Evolutionary conservation across 2,329 filamentous ascomycete species (phyloP).

Genomic region (Neonectria punicea): DNA sequence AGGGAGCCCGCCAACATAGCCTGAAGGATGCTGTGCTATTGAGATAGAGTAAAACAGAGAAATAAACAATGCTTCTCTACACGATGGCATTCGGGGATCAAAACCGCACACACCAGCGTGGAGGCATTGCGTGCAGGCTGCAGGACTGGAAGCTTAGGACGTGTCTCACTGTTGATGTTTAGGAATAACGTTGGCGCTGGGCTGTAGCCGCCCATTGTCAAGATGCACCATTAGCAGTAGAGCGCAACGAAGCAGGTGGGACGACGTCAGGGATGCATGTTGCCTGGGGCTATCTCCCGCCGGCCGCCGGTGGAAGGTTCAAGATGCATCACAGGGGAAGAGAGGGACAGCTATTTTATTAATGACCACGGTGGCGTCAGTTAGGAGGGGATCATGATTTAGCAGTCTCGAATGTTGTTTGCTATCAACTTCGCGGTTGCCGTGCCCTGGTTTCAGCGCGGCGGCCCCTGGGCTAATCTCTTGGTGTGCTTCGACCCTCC

Average conservation of each 20-base stretch:
- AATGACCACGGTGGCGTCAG: not conserved
- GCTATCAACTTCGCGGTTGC: not conserved
- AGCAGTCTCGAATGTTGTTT: not conserved
- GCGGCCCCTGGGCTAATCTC: not conserved
- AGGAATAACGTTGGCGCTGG: not conserved
- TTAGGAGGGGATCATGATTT: not conserved
- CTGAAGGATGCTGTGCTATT: constrained; percentile 6
- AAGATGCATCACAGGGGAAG: not conserved
- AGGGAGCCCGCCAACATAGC: constrained; percentile 3
- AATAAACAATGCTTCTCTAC: not conserved
- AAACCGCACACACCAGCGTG: not conserved
- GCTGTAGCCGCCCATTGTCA: not conserved
- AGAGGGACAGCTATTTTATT: not conserved
- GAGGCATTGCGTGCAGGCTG: not conserved
- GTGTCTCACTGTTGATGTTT: not conserved
- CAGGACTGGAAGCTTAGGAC: not conserved
- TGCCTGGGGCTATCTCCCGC: not conserved
- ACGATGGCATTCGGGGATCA: not conserved
- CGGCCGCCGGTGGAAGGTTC: not conserved
- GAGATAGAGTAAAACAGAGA: constrained; percentile 7
- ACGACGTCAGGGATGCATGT: not conserved
- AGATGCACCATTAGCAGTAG: not conserved
- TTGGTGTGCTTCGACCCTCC: not conserved
- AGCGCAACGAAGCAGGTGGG: not conserved
- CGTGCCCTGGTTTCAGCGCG: not conserved